A percentile compares a stretch with the other conserved stretches of the same genome.
Conservation (phyloP, 1,139 yeast species). For the Kodamaea arcana region DNA sequence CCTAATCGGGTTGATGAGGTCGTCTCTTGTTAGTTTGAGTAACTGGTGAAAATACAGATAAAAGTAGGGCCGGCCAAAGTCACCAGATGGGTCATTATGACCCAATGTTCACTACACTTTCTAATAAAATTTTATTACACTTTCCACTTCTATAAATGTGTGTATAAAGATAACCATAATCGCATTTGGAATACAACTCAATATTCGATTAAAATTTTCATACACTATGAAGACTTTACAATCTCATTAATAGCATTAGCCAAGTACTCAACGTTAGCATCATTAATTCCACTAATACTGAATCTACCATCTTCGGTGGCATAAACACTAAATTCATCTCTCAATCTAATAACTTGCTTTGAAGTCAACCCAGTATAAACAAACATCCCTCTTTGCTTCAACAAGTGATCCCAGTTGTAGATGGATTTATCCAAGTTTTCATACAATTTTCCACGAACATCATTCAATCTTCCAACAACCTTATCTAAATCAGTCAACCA, state of each 20-base stretch:
- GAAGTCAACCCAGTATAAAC: conserved; percentile 79
- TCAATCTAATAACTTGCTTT: conserved; percentile 66
- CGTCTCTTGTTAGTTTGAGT: too few species aligned
- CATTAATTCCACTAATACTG: conserved; percentile 86
- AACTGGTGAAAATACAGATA: too few species aligned
- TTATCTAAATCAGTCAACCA: conserved; percentile 77
- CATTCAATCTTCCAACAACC: conserved; percentile 71
- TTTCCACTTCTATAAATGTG: too few species aligned
- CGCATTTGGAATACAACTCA: too few species aligned
- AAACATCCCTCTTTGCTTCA: conserved; percentile 94
- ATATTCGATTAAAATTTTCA: too few species aligned
- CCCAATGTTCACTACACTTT: too few species aligned
- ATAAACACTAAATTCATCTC: conserved; percentile 72
- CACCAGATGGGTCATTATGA: too few species aligned
- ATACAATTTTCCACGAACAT: conserved; percentile 65
- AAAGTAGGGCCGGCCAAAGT: too few species aligned
- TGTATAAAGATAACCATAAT: too few species aligned
- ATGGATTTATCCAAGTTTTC: conserved; percentile 51
- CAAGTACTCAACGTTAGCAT: conserved; percentile 72
- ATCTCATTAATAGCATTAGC: conserved; percentile 72
- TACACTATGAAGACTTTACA: conserved; percentile 18
- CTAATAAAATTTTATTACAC: too few species aligned
- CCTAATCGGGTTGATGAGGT: too few species aligned
- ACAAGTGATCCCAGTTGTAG: conserved; percentile 82
- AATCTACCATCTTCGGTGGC: conserved; percentile 88